Evolutionary conservation across 805 yeast species (phyloP).

Genomic region (Spencermartinsiella europaea): DNA sequence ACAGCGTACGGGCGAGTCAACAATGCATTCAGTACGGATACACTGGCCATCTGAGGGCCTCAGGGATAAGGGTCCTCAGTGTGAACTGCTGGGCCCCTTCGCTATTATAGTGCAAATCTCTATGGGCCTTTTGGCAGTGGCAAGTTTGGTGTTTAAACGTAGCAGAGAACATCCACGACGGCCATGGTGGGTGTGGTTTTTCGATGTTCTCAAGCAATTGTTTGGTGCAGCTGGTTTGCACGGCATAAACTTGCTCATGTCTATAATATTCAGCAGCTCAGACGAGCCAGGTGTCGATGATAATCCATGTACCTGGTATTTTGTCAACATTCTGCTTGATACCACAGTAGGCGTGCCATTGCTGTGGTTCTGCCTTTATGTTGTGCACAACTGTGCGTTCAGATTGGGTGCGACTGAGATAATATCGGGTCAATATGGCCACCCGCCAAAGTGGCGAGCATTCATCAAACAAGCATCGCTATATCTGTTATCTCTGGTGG

Average conservation of each 20-base stretch:
- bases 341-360: slow-evolving; percentile 92
- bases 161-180: slow-evolving; percentile 77
- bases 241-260: slow-evolving; percentile 63
- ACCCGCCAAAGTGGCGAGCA: slow-evolving; percentile 56
- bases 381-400: slow-evolving; percentile 42
- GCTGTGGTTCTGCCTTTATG: slow-evolving; percentile 51
- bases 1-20: too few relatives aligned
- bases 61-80: slow-evolving; percentile 25
- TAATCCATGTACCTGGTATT: slow-evolving; percentile 93
- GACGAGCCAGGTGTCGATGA: slow-evolving; percentile 37
- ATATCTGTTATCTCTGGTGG: slow-evolving; percentile 56
- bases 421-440: slow-evolving; percentile 58
- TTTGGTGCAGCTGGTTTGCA: slow-evolving; percentile 85
- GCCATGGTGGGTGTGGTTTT: slow-evolving; percentile 84
- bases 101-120: slow-evolving; percentile 71
- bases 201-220: slow-evolving; percentile 85
- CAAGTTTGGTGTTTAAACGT: slow-evolving; percentile 70
- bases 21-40: too few relatives aligned
- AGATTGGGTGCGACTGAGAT: slow-evolving; percentile 38
- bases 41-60: not conserved
- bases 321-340: slow-evolving; percentile 79
- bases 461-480: slow-evolving; percentile 67
- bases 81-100: slow-evolving; percentile 78
- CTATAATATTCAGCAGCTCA: slow-evolving; percentile 44
- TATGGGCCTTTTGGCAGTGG: slow-evolving; percentile 71